These are phyloP conservation scores for Camptophora hylomeconis DNA, from an alignment of 2,329 filamentous ascomycete species.

Conservation along the genomic window DNA sequence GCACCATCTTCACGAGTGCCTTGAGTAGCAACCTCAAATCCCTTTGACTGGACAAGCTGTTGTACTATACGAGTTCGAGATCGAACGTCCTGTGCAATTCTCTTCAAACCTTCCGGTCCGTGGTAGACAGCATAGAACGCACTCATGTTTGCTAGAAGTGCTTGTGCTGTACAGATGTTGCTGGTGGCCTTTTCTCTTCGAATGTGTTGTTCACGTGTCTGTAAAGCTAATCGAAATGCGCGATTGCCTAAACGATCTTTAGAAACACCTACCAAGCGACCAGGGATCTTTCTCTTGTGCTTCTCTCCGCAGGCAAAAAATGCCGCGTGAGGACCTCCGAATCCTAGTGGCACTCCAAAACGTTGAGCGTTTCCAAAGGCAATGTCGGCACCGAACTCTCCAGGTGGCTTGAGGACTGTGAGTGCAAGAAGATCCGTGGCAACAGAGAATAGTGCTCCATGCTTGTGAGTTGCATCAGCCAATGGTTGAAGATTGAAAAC, in stretches of 20 bases:
- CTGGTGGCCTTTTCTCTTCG: constrained; percentile 91
- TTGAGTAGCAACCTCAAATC: constrained; percentile 48
- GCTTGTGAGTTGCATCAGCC: constrained; percentile 63
- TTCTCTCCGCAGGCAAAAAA: constrained; percentile 90
- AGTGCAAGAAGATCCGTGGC: constrained; percentile 82
- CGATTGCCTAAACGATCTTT: constrained; percentile 76
- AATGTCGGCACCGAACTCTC: constrained; percentile 89
- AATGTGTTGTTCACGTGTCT: constrained; percentile 94
- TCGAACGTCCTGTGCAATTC: constrained; percentile 68
- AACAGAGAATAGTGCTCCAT: constrained; percentile 68
- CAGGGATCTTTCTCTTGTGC: constrained; percentile 88
- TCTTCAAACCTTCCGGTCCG: constrained; percentile 67
- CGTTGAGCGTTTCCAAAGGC: constrained; percentile 88
- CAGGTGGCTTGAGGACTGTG: constrained; percentile 76
- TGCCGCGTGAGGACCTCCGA: constrained; percentile 86
- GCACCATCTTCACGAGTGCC: constrained; percentile 43
- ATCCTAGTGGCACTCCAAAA: constrained; percentile 83
- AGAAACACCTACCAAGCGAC: constrained; percentile 77
- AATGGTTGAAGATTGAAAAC: constrained; percentile 62
- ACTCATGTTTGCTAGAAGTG: constrained; percentile 87
- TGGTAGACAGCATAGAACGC: constrained; percentile 93
- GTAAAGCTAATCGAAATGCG: constrained; percentile 71
- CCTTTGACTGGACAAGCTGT: constrained; percentile 47
- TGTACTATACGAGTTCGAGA: constrained; percentile 59
- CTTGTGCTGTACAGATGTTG: constrained; percentile 94